phyloP scores from a whole-genome alignment of 176 grass and related monocot species.

The Oryza meridionalis region DNA sequence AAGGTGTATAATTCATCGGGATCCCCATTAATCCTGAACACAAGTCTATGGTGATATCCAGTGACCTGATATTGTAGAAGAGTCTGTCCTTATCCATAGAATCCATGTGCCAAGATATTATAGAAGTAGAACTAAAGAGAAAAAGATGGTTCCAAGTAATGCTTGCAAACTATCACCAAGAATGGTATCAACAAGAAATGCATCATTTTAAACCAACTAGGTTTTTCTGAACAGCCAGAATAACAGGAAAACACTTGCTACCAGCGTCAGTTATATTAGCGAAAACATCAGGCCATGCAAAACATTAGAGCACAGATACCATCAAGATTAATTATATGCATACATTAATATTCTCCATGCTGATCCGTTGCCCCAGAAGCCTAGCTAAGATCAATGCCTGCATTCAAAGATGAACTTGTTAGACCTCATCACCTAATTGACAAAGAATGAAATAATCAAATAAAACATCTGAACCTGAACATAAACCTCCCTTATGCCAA shows the following conservation, averaged over 20 bases:
- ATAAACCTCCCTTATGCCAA: not conserved
- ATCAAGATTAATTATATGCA: not conserved
- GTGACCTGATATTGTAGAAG: not conserved
- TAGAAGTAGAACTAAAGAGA: not conserved
- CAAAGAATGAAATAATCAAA: not conserved
- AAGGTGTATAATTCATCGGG: not conserved
- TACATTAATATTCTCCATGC: conserved; percentile 87
- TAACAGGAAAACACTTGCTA: not conserved
- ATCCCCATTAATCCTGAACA: not conserved
- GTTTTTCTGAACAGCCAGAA: not conserved
- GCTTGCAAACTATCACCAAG: not conserved
- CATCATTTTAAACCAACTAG: not conserved
- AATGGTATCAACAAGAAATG: not conserved
- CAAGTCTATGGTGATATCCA: not conserved
- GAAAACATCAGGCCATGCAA: not conserved
- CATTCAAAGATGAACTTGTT: conserved; percentile 26
- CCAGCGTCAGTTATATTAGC: conserved; percentile 7
- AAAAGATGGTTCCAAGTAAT: conserved; percentile 2
- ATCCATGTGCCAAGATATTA: not conserved
- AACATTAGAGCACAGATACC: too few relatives aligned
- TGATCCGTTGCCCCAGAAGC: conserved; percentile 70
- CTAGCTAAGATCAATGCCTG: conserved; percentile 93
- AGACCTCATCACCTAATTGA: not conserved
- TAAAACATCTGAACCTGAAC: conserved; percentile 14
- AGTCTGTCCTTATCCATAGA: not conserved